phyloP scores from a whole-genome alignment of 2,329 filamentous ascomycete genomes.

The Simplicillium sp. region DNA sequence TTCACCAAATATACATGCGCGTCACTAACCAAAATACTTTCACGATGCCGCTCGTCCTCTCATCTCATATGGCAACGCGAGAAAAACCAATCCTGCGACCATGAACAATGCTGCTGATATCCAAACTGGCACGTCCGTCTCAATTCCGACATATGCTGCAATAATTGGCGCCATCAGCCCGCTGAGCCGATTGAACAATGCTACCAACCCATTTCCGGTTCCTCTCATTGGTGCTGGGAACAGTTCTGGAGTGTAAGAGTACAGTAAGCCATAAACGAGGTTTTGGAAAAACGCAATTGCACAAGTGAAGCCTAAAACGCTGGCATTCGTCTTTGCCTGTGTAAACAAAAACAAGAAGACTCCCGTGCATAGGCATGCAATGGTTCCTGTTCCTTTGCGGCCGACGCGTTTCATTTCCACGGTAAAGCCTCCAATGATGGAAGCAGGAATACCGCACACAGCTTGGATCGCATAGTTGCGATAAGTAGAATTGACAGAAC shows the following conservation, averaged over 20 bases:
- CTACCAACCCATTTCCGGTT: conserved; percentile 37
- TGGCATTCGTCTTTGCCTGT: not conserved
- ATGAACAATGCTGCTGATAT: conserved; percentile 33
- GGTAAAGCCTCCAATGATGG: conserved; percentile 10
- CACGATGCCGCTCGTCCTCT: conserved; percentile 13
- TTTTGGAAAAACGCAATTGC: conserved; percentile 24
- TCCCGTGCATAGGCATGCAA: conserved; percentile 11
- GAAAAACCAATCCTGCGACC: conserved; percentile 27
- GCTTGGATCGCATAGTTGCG: conserved; percentile 14
- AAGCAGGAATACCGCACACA: conserved; percentile 12
- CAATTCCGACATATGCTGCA: conserved; percentile 29
- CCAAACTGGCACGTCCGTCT: conserved; percentile 30
- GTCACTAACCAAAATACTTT: not conserved
- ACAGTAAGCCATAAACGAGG: conserved; percentile 24
- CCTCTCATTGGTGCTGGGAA: conserved; percentile 45
- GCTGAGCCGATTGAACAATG: conserved; percentile 23
- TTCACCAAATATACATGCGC: not conserved
- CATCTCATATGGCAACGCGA: conserved; percentile 33
- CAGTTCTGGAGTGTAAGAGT: conserved; percentile 37
- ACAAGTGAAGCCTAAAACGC: conserved; percentile 28
- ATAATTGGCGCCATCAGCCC: conserved; percentile 32
- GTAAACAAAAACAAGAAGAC: conserved; percentile 13
- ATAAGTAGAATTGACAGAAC: conserved; percentile 5
- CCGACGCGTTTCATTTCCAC: conserved; percentile 12
- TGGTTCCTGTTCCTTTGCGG: conserved; percentile 11